Evolutionary conservation across 2,329 filamentous ascomycete genomes (phyloP), one percentile per base, ranked within the genome.

Genomic region (Fusarium udum): DNA sequence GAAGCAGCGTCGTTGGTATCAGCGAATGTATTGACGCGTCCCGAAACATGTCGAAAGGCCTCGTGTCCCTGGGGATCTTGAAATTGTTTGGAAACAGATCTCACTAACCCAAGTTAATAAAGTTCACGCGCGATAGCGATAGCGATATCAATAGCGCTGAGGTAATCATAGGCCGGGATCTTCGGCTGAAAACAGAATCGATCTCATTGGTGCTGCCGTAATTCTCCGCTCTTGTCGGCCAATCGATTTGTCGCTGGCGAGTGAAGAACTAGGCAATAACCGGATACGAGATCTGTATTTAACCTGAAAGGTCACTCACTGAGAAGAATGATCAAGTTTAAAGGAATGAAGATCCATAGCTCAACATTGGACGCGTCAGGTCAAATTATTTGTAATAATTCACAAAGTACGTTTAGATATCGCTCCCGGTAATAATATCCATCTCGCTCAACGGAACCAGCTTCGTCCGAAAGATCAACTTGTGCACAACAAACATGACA

Each of bases 391-490:
- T 28, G 18, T 6, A 53, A n/a, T 10, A 53, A 7, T 28, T 16
- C 10, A 52, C 14, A 46, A 14, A n/a, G n/a, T 9, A 22, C 10
- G 7, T 18, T 24, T 53, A 69, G 2, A 64, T 22, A 4, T 69
- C 67, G 7, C 65, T 69, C 9, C 67, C 59, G 2, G 45, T 65
- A 4, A 55, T 28, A 6, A 69, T 15, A 9, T 70, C 67, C 67
- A 69, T 69, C 32, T 70, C 66, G 4, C 5, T 20, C 10, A 69
- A 15, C 1, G 67, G 66, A 16, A 69, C 65, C 9, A 49, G 43
- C 18, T 55, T 70, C 9, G 67, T 69, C n/a, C 16, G 42, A 40
- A 77, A 77, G 28, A 75, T 52, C 16, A 77, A 39, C 51, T 72
- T 72, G 18, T 74, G 72, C 12, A 72, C 72, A 31, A 74, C 18